phyloP scores from a whole-genome alignment of 1,284 basidiomycete genomes.

The Ustilago shanxiensis region DNA sequence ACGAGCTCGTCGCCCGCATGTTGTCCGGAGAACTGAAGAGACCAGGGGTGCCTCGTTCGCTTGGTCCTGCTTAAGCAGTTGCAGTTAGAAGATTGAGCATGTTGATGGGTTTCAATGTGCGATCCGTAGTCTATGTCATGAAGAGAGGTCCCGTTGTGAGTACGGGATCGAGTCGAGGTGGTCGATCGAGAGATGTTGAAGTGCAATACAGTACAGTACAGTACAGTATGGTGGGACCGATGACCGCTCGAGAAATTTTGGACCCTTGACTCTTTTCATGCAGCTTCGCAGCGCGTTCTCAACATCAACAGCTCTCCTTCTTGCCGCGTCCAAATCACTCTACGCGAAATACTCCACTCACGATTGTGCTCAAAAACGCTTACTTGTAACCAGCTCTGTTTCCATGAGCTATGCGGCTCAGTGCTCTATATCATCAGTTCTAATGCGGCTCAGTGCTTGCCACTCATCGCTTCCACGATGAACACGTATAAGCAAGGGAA shows the following conservation, averaged over 20 bases:
- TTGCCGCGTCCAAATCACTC: constrained; percentile 2
- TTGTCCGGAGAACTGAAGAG: not conserved
- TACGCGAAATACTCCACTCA: constrained; percentile 7
- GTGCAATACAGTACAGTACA: too few relatives aligned
- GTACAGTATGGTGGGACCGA: not conserved
- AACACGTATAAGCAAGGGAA: too few relatives aligned
- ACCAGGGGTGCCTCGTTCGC: not conserved
- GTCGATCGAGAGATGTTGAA: not conserved
- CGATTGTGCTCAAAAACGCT: not conserved
- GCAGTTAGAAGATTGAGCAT: not conserved
- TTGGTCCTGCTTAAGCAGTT: not conserved
- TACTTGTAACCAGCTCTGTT: not conserved
- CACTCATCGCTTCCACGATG: not conserved
- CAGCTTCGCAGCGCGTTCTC: constrained; percentile 6
- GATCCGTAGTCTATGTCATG: too few relatives aligned
- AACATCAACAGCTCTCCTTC: not conserved
- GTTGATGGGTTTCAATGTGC: too few relatives aligned
- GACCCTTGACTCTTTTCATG: constrained; percentile 15
- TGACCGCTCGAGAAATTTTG: constrained; percentile 4
- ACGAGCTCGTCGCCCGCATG: constrained; percentile 2
- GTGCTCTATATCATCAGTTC: not conserved
- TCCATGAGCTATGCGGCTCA: not conserved
- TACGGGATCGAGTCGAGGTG: not conserved
- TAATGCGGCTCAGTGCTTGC: not conserved
- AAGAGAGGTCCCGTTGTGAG: too few relatives aligned